A percentile compares a stretch with the other conserved stretches of the same genome.
Evolutionary conservation across 306 rosid genomes (phyloP).

Genomic region (Medicago lupulina): DNA sequence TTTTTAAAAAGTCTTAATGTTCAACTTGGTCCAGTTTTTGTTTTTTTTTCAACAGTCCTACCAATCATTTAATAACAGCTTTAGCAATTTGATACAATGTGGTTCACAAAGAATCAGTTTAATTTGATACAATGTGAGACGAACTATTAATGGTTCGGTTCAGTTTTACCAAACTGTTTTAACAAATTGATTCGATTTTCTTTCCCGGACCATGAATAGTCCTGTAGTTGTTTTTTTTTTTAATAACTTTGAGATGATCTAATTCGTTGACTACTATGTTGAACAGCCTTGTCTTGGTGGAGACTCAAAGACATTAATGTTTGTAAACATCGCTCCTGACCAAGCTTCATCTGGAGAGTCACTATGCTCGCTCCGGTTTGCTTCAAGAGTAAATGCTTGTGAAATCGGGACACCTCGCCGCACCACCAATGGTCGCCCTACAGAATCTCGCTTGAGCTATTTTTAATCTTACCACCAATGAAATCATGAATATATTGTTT

Average conservation of each 20-base stretch:
- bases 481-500: slow-evolving; percentile 34
- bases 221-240: too few species aligned
- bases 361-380: slow-evolving; percentile 92
- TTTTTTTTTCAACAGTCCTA: too few species aligned
- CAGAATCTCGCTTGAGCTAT: slow-evolving; percentile 73
- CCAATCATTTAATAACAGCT: too few species aligned
- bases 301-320: slow-evolving; percentile 93
- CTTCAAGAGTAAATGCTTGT: slow-evolving; percentile 93
- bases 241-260: neutral
- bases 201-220: too few species aligned
- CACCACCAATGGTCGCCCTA: slow-evolving; percentile 61
- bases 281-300: slow-evolving; percentile 96
- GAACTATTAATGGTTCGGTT: too few species aligned
- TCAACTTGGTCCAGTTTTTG: too few species aligned
- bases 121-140: too few species aligned
- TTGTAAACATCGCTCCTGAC: slow-evolving; percentile 91
- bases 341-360: slow-evolving; percentile 78
- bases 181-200: too few species aligned
- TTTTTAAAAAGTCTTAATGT: too few species aligned
- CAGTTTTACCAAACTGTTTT: too few species aligned
- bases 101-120: too few species aligned
- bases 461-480: slow-evolving; percentile 48
- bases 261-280: neutral
- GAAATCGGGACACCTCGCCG: slow-evolving; percentile 96
- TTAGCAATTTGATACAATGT: too few species aligned